Percentiles rank a stretch among this genome's conserved stretches.
Evolutionary conservation across 345 rosid species (phyloP).

Genomic region (Euclidium syriacum): DNA sequence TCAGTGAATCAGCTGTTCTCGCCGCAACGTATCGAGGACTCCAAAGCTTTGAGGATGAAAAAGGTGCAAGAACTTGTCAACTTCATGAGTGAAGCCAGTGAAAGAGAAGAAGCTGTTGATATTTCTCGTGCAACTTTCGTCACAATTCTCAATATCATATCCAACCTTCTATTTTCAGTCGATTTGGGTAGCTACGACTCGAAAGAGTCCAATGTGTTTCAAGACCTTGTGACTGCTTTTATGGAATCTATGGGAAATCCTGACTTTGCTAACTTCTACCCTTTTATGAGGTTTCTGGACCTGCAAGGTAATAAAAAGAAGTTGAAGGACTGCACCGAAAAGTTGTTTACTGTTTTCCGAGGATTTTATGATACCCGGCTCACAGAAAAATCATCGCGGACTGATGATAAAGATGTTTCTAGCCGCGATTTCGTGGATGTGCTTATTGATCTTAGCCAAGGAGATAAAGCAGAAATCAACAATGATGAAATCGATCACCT

Average conservation of each 20-base stretch:
- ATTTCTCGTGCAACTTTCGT: too few relatives aligned
- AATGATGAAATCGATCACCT: background rate
- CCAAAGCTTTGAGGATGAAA: too few relatives aligned
- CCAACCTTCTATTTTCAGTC: too few relatives aligned
- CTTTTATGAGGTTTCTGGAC: background rate
- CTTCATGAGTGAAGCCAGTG: too few relatives aligned
- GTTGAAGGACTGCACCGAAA: background rate
- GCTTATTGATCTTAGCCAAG: background rate
- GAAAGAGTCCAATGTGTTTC: too few relatives aligned
- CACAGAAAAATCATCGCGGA: background rate
- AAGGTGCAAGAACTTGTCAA: too few relatives aligned
- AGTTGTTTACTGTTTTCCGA: background rate
- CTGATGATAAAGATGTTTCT: background rate
- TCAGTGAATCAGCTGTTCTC: too few relatives aligned
- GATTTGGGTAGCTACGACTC: too few relatives aligned
- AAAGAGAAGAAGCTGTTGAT: too few relatives aligned
- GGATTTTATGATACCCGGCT: slow-evolving; percentile 16
- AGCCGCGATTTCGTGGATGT: background rate
- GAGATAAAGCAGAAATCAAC: background rate
- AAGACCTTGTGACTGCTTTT: background rate
- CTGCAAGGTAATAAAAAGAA: background rate
- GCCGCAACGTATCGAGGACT: too few relatives aligned
- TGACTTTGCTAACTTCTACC: background rate
- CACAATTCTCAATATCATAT: too few relatives aligned
- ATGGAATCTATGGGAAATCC: background rate